These are phyloP conservation scores for Hymenoscyphus albidus DNA, from an alignment of 2,329 filamentous ascomycete genomes.

Conservation along the genomic window DNA sequence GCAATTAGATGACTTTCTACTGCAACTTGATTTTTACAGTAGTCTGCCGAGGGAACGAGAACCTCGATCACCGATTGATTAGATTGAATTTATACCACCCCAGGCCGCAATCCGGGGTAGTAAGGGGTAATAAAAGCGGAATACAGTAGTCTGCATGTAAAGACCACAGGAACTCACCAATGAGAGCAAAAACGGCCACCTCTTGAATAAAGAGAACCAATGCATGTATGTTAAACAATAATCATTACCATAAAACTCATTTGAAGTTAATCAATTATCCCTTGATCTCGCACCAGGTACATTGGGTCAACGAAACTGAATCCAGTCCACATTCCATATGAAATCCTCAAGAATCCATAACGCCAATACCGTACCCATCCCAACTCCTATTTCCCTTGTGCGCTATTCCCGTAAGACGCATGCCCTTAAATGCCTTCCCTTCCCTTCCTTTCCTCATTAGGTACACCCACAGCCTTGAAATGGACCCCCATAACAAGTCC, in stretches of 20 bases:
- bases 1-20: not conserved
- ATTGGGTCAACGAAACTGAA: not conserved
- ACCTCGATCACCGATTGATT: not conserved
- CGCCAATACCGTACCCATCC: not conserved
- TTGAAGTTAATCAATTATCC: no score
- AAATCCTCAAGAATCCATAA: not conserved
- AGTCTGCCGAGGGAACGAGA: not conserved
- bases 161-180: not conserved
- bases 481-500: constrained; percentile 3
- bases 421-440: not conserved
- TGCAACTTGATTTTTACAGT: no score
- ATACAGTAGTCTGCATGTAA: not conserved
- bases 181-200: not conserved
- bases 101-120: not conserved
- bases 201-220: not conserved
- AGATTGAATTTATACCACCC: not conserved
- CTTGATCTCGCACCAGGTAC: not conserved
- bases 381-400: not conserved
- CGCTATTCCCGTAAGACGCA: not conserved
- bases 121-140: not conserved
- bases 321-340: not conserved
- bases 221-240: not conserved
- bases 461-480: constrained; percentile 12
- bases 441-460: not conserved
- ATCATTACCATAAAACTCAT: not conserved